These are phyloP conservation scores for Suillus ampliporus DNA, from an alignment of 768 basidiomycete species.

Conservation along the genomic window DNA sequence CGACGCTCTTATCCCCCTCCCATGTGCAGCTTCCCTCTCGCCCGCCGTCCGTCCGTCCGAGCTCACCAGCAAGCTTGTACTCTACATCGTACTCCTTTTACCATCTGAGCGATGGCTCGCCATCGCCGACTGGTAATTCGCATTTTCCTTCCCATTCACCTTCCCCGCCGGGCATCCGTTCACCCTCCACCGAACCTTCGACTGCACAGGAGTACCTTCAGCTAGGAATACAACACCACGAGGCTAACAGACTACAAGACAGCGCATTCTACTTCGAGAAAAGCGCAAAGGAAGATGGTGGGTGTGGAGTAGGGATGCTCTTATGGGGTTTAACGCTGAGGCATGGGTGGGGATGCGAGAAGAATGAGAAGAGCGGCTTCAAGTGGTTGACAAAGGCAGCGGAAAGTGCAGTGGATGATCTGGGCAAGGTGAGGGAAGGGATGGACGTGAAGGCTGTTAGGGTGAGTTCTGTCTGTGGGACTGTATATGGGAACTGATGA, in stretches of 20 bases:
- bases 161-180: conserved; percentile 22
- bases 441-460: conserved; percentile 59
- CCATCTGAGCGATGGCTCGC: conserved; percentile 51
- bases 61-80: conserved; percentile 54
- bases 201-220: conserved; percentile 74
- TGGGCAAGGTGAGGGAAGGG: conserved; percentile 66
- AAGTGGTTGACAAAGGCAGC: conserved; percentile 85
- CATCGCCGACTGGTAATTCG: conserved; percentile 48
- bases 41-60: conserved; percentile 43
- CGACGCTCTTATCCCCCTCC: conserved; percentile 17
- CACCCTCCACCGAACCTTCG: conserved; percentile 26
- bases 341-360: conserved; percentile 87
- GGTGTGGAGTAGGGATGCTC: conserved; percentile 88
- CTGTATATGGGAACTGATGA: neutral
- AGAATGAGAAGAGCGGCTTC: conserved; percentile 81
- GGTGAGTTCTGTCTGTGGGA: conserved; percentile 37
- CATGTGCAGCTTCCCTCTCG: conserved; percentile 32
- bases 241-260: conserved; percentile 70
- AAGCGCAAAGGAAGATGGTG: conserved; percentile 74
- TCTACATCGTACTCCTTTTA: conserved; percentile 70
- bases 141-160: conserved; percentile 12
- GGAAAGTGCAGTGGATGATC: conserved; percentile 76
- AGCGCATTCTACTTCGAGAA: conserved; percentile 78
- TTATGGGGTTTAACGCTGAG: conserved; percentile 89
- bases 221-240: conserved; percentile 79